Base-by-base conservation (phyloP, 2,329 filamentous ascomycete species). In the Paracoccidioides brasiliensis region DNA sequence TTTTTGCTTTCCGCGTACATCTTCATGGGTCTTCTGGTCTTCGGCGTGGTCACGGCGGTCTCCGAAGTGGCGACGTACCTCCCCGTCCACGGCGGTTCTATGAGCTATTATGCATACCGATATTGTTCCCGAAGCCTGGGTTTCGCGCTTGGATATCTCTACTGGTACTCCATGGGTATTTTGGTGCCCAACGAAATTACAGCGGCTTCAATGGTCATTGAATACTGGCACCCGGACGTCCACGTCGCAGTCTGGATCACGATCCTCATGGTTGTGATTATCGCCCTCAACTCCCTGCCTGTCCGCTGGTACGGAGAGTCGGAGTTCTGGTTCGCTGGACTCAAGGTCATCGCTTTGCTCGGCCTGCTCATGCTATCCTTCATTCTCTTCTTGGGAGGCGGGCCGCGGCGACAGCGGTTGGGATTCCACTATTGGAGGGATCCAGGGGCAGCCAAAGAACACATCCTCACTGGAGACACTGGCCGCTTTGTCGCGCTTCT, bases 171-270 rank as follows among this genome's bases (percentile, higher is more conserved):
- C 1, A 62, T 71, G 51, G 71, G 74, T 0, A 76, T 78, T 35
- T 64, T 75, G 41, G 70, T 77, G 0, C 74, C 72, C 50, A 77
- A 80, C 56, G 83, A 86, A 68, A 82, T 86, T 58, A 80, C 80
- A 0, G 83, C 83, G 6, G 81, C 82, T 10, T 78, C 79, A 43
- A 76, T 85, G n/a, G 74, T 86, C 35, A 82, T 86, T 57, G 70
- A 80, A 57, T 85, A 80, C 64, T 86, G 83, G 83, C 62, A 70
- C 9, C 66, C 70, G 3, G 62, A 63, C 15, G 69, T 76, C 51
- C 70, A 73, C 44, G 67, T 74, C 5, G 72, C 71, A 0, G 72
- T 74, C 5, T 78, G 75, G 75, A 76, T 78, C 53, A 78, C 79
- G 3, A 78, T 82, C 58, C 71, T 82, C 59, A 75, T 86, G 58